phyloP scores from a whole-genome alignment of 2,329 filamentous ascomycete genomes.

The Phialophora tarda region DNA sequence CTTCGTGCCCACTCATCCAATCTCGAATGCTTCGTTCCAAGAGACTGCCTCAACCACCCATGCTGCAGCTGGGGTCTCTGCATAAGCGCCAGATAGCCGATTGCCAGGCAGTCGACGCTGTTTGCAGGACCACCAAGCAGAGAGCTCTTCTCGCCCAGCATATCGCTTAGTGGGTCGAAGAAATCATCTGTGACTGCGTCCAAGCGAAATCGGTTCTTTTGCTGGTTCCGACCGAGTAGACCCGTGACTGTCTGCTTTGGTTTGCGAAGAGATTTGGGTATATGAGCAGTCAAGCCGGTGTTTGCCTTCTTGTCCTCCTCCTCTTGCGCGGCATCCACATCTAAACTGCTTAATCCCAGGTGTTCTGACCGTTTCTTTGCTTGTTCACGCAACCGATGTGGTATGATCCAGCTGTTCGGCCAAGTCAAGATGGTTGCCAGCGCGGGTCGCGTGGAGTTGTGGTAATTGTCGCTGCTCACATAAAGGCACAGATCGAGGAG shows the following conservation, averaged over 20 bases:
- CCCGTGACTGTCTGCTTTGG: slow-evolving; percentile 65
- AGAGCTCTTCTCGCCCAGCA: slow-evolving; percentile 63
- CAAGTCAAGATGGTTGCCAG: slow-evolving; percentile 82
- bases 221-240: slow-evolving; percentile 69
- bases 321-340: slow-evolving; percentile 60
- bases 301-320: slow-evolving; percentile 46
- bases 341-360: slow-evolving; percentile 71
- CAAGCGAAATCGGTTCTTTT: slow-evolving; percentile 75
- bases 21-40: slow-evolving; percentile 57
- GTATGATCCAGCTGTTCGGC: slow-evolving; percentile 86
- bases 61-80: slow-evolving; percentile 66
- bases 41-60: slow-evolving; percentile 65
- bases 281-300: slow-evolving; percentile 44
- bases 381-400: slow-evolving; percentile 71
- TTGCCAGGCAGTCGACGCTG: slow-evolving; percentile 76
- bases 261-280: slow-evolving; percentile 58
- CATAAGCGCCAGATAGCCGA: slow-evolving; percentile 80
- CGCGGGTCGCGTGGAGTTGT: slow-evolving; percentile 74
- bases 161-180: slow-evolving; percentile 71
- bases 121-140: slow-evolving; percentile 60
- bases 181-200: slow-evolving; percentile 73
- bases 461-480: slow-evolving; percentile 87
- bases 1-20: slow-evolving; percentile 54
- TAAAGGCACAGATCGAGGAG: slow-evolving; percentile 88
- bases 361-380: slow-evolving; percentile 74